Percentiles rank a stretch among this genome's conserved stretches.
Evolutionary conservation across 805 yeast genomes (phyloP).

Genomic region (Metschnikowia gelsemii): DNA sequence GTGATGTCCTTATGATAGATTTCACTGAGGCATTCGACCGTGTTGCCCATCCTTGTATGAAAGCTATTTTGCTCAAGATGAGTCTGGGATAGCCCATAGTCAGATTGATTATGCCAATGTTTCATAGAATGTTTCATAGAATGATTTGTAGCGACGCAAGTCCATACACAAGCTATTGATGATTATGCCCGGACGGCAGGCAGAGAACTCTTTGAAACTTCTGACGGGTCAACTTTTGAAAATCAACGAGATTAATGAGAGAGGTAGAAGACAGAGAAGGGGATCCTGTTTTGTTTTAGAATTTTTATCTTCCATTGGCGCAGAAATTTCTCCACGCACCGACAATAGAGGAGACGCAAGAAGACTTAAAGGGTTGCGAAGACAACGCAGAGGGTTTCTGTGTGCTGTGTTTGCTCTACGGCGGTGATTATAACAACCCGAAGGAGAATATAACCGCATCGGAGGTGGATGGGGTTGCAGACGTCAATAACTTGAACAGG

Average conservation of each 20-base stretch:
- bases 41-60: too few relatives aligned
- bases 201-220: neutral
- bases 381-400: too few relatives aligned
- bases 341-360: neutral
- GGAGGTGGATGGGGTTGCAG: neutral
- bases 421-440: constrained; percentile 1
- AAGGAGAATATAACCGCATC: neutral
- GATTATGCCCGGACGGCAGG: neutral
- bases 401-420: constrained; percentile 1
- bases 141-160: neutral
- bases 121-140: too few relatives aligned
- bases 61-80: too few relatives aligned
- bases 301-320: constrained; percentile 1
- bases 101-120: too few relatives aligned
- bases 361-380: neutral
- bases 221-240: neutral
- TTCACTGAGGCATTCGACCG: too few relatives aligned
- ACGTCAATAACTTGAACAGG: neutral
- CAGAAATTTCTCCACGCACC: neutral
- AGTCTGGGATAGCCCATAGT: too few relatives aligned
- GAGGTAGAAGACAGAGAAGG: neutral
- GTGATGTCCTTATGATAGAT: too few relatives aligned
- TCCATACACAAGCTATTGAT: neutral
- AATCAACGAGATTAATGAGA: neutral
- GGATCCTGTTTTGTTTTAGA: neutral